These are phyloP conservation scores for Cucumis hystrix DNA, from an alignment of 306 rosid genomes.

Conservation along the genomic window DNA sequence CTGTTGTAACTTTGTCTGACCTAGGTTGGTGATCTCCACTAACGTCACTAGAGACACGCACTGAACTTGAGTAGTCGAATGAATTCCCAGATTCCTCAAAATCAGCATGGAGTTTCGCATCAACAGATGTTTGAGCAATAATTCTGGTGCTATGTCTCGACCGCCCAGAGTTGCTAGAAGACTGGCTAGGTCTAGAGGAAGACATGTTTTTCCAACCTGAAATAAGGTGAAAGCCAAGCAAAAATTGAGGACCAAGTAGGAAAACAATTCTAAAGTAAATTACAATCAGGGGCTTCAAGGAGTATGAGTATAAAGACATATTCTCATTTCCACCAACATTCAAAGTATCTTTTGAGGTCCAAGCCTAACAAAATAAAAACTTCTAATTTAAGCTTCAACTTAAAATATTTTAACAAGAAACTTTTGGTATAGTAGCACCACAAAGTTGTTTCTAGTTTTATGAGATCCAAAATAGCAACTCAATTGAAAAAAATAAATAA, in stretches of 20 bases:
- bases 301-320: neutral
- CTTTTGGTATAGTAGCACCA: neutral
- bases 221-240: neutral
- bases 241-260: constrained; percentile 24
- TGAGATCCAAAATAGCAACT: neutral
- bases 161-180: constrained; percentile 64
- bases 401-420: neutral
- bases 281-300: neutral
- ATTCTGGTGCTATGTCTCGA: constrained; percentile 67
- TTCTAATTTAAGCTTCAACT: neutral
- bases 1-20: constrained; percentile 67
- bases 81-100: constrained; percentile 81
- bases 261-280: neutral
- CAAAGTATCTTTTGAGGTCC: neutral
- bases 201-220: constrained; percentile 57
- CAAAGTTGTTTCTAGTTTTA: neutral
- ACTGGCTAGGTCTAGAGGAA: constrained; percentile 63
- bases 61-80: constrained; percentile 83
- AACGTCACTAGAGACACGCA: constrained; percentile 29
- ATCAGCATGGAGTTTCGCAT: constrained; percentile 83
- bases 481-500: neutral
- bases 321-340: neutral
- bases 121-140: constrained; percentile 78
- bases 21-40: constrained; percentile 44
- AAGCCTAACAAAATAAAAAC: neutral